Evolutionary conservation across 176 grass and related monocot genomes (phyloP), one percentile per base, ranked within the genome.

Genomic region (Oryza brachyantha): DNA sequence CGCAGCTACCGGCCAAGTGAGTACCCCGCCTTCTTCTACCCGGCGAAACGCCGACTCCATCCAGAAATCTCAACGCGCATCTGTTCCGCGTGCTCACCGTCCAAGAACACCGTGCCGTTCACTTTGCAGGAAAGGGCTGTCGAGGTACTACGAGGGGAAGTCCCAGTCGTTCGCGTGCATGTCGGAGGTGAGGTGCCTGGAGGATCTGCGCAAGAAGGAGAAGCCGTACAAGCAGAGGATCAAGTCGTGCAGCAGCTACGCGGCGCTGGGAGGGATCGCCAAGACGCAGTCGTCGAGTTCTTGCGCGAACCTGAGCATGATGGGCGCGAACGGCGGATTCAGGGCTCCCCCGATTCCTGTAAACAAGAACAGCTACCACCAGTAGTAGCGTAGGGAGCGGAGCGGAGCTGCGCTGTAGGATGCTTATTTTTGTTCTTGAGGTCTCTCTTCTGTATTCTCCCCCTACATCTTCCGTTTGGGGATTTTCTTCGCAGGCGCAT

Each of bases 91-190:
- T 3, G 55, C 85, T 82, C 3, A 86, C 62, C 70, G 7, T 35
- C 63, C 28, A n/a, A 32, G 19, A 46, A 31, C 50, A 34, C 5
- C 34, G 5, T 57, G 52, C 22, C 13, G 9, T 73, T 55, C 1
- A 29, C 32, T 46, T 14, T 55, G 67, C 87, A 96, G 94, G 83
- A 90, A 90, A 76, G 91, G 94, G 42, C 76, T 97, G 66, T 97
- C 91, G 25, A 80, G 67, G 75, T 79, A 90, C 76, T 97, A 90
- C 82, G 75, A 91, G 72, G 91, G 94, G 38, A 91, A 89, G 74
- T 93, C 94, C 0, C 86, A 97, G 79, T 97, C 94, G 40, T 97
- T 97, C 81, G 86, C 86, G 81, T 93, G 83, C 84, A 83, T 97
- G 85, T 77, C 83, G 24, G 74, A 86, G 67, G 94, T 87, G 59